phyloP scores from a whole-genome alignment of 768 basidiomycete genomes.

The Auricularia heimuer region DNA sequence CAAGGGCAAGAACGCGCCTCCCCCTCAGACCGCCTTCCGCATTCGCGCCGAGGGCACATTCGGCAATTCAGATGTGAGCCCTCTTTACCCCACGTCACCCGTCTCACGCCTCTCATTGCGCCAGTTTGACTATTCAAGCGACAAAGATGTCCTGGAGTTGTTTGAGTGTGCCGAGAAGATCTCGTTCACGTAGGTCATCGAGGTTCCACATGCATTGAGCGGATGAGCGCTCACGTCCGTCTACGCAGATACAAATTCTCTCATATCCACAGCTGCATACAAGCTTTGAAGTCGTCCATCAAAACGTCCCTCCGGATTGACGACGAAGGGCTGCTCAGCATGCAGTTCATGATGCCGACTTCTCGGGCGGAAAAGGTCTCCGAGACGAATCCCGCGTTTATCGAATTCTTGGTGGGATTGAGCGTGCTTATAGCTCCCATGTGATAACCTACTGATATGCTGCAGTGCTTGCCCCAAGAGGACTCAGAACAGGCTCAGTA shows the following conservation, averaged over 20 bases:
- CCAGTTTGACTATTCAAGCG: constrained; percentile 94
- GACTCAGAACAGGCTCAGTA: neutral
- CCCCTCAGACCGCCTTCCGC: constrained; percentile 56
- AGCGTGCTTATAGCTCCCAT: neutral
- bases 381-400: constrained; percentile 47
- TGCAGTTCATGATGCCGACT: constrained; percentile 81
- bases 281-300: constrained; percentile 71
- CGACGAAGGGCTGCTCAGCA: constrained; percentile 65
- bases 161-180: constrained; percentile 69
- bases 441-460: neutral
- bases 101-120: neutral
- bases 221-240: neutral
- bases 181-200: constrained; percentile 51
- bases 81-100: neutral
- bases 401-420: constrained; percentile 74
- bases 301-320: constrained; percentile 89
- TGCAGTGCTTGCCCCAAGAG: neutral
- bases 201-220: neutral
- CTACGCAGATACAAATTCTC: constrained; percentile 63
- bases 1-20: constrained; percentile 15
- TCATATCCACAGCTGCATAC: constrained; percentile 62
- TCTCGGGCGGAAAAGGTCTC: constrained; percentile 23
- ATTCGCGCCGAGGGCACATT: constrained; percentile 75
- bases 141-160: constrained; percentile 80
- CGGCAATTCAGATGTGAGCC: constrained; percentile 57